Base-by-base conservation (phyloP, 176 grass and related monocot genomes). In the Zea luxurians region DNA sequence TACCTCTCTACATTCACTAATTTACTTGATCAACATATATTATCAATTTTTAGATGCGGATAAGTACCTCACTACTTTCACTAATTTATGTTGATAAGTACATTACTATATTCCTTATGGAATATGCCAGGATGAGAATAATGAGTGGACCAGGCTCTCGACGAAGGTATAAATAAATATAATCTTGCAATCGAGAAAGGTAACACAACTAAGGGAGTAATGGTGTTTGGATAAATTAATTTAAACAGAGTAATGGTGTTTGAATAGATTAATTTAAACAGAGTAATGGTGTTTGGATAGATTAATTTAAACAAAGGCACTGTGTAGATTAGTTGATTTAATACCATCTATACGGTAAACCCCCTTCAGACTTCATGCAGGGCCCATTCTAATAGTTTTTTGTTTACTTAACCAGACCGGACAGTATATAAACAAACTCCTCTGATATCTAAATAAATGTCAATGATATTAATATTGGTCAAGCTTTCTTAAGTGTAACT, bases 171-270 rank as follows among this genome's bases (percentile, higher is more conserved):
- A 64, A 42, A 42, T 35, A 37, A 6, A 8, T 53, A 50, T 38
- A 38, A 18, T 58, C 4, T 78, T 48, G 63, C 17, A 21, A 78
- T 54, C 48, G 67, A 27, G 6, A 52, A 21, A 66, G 6, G 17
- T 67, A 16, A 16, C 37, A 67, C 37, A 40, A 13, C 5, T 18
- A 66, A 72, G 16, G 13, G 13, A 9, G 48, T 6, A 9, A 27
- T 27, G 27, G 13, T 12, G 35, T 73, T 7, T 67, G 62, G 62
- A 66, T 78, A 66, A 10, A 42, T 67, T 78, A 43, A 12, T 54
- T 67, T 42, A 66, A 54, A 4, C 15, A 54, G 9, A 21, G 27
- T 27, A 27, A 27, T 27, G 27, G 27, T 27, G 27, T 27, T 27
- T 27, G 27, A 27, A 27, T 27, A 27, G 27, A 27, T 27, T 27